Evolutionary conservation across 306 rosid species (phyloP).

Genomic region (Erythrophleum fordii): DNA sequence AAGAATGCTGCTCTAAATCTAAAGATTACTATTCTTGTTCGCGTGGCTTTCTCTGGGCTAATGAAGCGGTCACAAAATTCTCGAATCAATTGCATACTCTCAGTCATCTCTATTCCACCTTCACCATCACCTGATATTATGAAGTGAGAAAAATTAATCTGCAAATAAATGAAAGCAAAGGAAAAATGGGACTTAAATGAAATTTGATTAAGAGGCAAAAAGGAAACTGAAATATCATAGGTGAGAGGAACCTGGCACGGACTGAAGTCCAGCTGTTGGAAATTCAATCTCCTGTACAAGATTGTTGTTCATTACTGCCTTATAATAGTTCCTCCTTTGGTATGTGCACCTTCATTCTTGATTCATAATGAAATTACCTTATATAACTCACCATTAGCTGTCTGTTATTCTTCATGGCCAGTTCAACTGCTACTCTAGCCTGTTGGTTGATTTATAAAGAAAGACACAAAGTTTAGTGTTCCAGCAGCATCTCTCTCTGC

Average conservation of each 20-base stretch:
- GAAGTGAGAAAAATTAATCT: slow-evolving; percentile 24
- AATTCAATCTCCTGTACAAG: slow-evolving; percentile 90
- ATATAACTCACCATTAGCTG: slow-evolving; percentile 79
- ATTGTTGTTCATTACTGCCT: slow-evolving; percentile 44
- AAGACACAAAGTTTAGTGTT: slow-evolving; percentile 29
- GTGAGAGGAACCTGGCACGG: slow-evolving; percentile 82
- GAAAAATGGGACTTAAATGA: neutral
- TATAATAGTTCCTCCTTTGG: slow-evolving; percentile 23
- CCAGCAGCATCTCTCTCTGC: slow-evolving; percentile 6
- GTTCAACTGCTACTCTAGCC: slow-evolving; percentile 76
- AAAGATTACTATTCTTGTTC: slow-evolving; percentile 82
- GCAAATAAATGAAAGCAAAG: slow-evolving; percentile 6
- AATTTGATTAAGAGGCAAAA: neutral
- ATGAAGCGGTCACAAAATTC: slow-evolving; percentile 71
- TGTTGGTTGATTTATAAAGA: slow-evolving; percentile 46
- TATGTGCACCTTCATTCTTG: slow-evolving; percentile 26
- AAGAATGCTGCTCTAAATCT: slow-evolving; percentile 30
- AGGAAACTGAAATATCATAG: slow-evolving; percentile 3
- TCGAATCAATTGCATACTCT: slow-evolving; percentile 87
- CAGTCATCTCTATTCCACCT: slow-evolving; percentile 98
- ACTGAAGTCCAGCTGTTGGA: slow-evolving; percentile 90
- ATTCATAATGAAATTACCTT: slow-evolving; percentile 32
- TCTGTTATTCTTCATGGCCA: slow-evolving; percentile 76
- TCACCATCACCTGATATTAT: slow-evolving; percentile 86
- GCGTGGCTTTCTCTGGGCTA: slow-evolving; percentile 61